A percentile compares a stretch with the other conserved stretches of the same genome.
Conservation (phyloP, 352 stramenopile species). For the Phytophthora chlamydospora region DNA sequence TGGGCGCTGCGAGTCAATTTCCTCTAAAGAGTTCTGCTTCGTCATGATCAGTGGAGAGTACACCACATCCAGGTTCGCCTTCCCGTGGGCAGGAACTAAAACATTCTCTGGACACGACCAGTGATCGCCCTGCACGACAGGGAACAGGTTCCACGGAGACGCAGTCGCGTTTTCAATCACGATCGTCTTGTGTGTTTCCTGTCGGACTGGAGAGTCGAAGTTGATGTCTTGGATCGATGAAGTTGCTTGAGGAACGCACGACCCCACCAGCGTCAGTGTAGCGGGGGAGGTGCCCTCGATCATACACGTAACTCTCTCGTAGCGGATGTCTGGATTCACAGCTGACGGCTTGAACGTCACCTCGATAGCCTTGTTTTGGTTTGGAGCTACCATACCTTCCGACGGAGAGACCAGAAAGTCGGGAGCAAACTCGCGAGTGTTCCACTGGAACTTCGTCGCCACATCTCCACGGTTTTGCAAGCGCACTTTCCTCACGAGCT, state of each 20-base stretch:
- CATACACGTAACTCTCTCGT: constrained; percentile 75
- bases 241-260: constrained; percentile 87
- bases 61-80: constrained; percentile 62
- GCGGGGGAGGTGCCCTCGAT: constrained; percentile 70
- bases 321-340: constrained; percentile 89
- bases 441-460: constrained; percentile 90
- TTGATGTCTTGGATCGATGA: constrained; percentile 89
- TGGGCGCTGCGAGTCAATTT: constrained; percentile 36
- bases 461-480: constrained; percentile 93
- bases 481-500: constrained; percentile 81
- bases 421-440: constrained; percentile 64
- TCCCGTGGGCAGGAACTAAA: constrained; percentile 73
- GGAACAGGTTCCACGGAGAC: constrained; percentile 86
- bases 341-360: constrained; percentile 87
- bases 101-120: constrained; percentile 89
- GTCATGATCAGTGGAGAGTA: constrained; percentile 92
- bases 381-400: constrained; percentile 84
- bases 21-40: constrained; percentile 28
- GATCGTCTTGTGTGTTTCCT: constrained; percentile 62
- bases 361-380: constrained; percentile 89
- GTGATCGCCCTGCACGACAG: constrained; percentile 87
- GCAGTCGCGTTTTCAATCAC: constrained; percentile 84
- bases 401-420: constrained; percentile 85
- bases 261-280: constrained; percentile 77
- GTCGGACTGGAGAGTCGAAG: constrained; percentile 87